phyloP scores from a whole-genome alignment of 2,329 filamentous ascomycete species.

The Fusarium austroafricanum region DNA sequence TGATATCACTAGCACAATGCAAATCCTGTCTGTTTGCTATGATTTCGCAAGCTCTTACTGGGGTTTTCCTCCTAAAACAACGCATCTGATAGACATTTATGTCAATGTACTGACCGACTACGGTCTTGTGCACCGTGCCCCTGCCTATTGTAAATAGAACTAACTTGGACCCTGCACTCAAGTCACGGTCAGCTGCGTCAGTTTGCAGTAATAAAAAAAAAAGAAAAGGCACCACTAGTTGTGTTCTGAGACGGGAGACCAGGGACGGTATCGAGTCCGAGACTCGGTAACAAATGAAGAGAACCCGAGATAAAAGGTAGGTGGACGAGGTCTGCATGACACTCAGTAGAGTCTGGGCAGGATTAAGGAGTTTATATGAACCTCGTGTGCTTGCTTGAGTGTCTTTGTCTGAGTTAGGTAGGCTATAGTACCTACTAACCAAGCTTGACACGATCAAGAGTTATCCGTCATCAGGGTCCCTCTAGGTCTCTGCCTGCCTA shows the following conservation, averaged over 20 bases:
- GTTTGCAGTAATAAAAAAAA: constrained; percentile 14
- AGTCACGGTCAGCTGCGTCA: constrained; percentile 8
- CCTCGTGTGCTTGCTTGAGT: background rate
- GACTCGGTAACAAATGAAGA: constrained; percentile 1
- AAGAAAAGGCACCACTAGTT: constrained; percentile 2
- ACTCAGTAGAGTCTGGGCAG: background rate
- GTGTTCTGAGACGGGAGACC: background rate
- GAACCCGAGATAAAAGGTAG: background rate
- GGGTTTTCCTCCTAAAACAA: background rate
- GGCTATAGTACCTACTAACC: background rate
- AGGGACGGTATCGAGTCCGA: background rate
- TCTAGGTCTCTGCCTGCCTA: too few species aligned
- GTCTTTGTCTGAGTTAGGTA: too few species aligned
- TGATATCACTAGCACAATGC: background rate
- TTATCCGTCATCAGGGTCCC: constrained; percentile 34
- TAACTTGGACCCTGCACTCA: constrained; percentile 21
- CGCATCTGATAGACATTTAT: background rate
- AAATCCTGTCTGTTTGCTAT: too few species aligned
- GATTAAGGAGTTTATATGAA: background rate
- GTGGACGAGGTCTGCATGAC: background rate
- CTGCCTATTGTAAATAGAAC: constrained; percentile 17
- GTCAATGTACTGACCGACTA: constrained; percentile 9
- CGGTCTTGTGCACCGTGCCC: constrained; percentile 3
- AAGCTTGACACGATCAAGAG: constrained; percentile 22
- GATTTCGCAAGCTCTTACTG: background rate